Evolutionary conservation across 2,329 filamentous ascomycete genomes (phyloP), one percentile per base, ranked within the genome.

Genomic region (Pleomassaria siparia): DNA sequence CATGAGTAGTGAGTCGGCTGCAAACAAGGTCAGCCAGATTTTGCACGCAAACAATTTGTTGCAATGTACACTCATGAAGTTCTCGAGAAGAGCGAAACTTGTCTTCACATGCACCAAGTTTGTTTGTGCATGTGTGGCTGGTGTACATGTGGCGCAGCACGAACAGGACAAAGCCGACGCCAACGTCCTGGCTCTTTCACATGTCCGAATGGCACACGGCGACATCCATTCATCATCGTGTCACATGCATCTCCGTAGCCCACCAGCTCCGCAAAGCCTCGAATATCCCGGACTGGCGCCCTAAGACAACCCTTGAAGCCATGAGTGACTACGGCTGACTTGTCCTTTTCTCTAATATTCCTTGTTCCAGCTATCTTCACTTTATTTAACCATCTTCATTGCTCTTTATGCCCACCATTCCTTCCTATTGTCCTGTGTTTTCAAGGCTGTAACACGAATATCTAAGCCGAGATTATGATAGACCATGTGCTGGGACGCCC

Each of bases 401-500:
- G 25, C 22, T 11, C 33, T 9, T 22, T 37, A 37, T 22, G 35
- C 35, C 20, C 35, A 22, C 35, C 35, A 22, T 24, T 37, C 18
- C 13, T 7, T 13, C 3, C 16, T 8, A 35, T 35, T 21, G 16
- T 18, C 15, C 32, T 35, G 32, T n/a, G 20, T 30, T 35, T n/a
- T n/a, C n/a, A n/a, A n/a, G n/a, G n/a, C n/a, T 21, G 16, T 35
- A 35, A 35, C 32, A 12, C 32, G n/a, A n/a, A n/a, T n/a, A n/a
- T n/a, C n/a, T n/a, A n/a, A 35, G 32, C 4, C 20, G 3, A 12
- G 18, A 56, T 25, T 44, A 72, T 72, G 69, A 71, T 71, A 56
- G 92, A 97, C 73, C 92, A 97, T 78, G 87, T 96, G 47, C 79
- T 97, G 40, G 92, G 92, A 54, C 85, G 90, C 55, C 92, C 92